Base-by-base conservation (phyloP, 1,139 yeast genomes). In the Magnusiomyces sp. region DNA sequence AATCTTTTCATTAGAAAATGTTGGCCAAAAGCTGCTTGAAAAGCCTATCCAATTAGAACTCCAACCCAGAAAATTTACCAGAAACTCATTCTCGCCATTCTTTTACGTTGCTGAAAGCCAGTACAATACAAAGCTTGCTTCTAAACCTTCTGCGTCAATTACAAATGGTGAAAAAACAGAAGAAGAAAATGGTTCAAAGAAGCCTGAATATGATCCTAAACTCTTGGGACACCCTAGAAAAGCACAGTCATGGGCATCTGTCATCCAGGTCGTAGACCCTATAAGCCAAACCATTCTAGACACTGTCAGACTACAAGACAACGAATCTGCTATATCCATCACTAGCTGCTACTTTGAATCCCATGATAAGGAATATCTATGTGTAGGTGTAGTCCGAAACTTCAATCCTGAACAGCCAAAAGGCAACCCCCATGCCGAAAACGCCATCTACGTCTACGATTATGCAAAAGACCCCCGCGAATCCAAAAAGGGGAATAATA, bases 1-100 rank as follows among this genome's bases (percentile, higher is more conserved):
- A 2, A 83, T 87, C 40, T 77, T 83, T 61, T 76, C 83, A 0
- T 63, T 84, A 19, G 86, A 83, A 51, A 74, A 72, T 46, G 64
- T 75, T 3, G 68, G 67, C 16, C 72, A 75, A 43, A 79, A 78
- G 45, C 69, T 79, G 49, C 69, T 71, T 38, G 70, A 74, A 6
- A 74, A 70, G 16, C 67, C 68, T 32, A 56, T 75, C 11, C 68
- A 70, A 19, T 63, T 84, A 47, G 64, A 77, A 31, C 75, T 76
- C 52, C 72, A 81, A 1, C 89, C 90, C 1, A 72, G 76, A 50
- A 67, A 70, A 40, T 62, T 83, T 56, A 68, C 53, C 54, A 62
- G 48, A 55, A 50, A 53, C 47, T 50, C 66, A 57, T 40, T 62
- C 59, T 29, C 63, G 45, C 39, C 57, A 43, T 42, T 51, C 59